Evolutionary conservation across 2,329 filamentous ascomycete species (phyloP).

Genomic region (Clonostachys rhizophaga): DNA sequence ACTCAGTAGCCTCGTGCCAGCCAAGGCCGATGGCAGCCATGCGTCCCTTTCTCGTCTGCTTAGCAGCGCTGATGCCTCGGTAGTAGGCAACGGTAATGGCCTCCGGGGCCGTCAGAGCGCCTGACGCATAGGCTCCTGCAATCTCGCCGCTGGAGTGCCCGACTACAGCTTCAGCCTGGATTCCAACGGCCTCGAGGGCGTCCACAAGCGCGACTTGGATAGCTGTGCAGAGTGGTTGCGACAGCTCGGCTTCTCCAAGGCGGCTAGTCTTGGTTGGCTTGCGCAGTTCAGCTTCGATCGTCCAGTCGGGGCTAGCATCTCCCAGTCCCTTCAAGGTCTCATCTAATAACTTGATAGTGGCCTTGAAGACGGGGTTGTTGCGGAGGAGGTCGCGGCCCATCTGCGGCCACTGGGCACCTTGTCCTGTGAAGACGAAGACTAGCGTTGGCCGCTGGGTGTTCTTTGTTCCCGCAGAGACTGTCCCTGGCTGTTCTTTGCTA

Average conservation of each 20-base stretch:
- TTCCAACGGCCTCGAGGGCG: constrained; percentile 18
- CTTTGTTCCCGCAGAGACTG: not conserved
- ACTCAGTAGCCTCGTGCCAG: constrained; percentile 15
- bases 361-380: not conserved
- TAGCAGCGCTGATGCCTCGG: constrained; percentile 19
- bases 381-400: constrained; percentile 7
- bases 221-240: constrained; percentile 34
- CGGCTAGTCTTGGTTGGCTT: constrained; percentile 4
- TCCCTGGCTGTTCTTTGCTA: not conserved
- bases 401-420: constrained; percentile 9
- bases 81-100: constrained; percentile 32
- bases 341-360: not conserved
- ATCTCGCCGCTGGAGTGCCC: constrained; percentile 40
- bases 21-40: constrained; percentile 35
- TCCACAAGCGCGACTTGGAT: constrained; percentile 36
- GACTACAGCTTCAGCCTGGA: constrained; percentile 25
- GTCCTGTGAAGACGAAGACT: constrained; percentile 10
- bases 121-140: constrained; percentile 34
- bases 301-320: constrained; percentile 4
- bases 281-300: constrained; percentile 11
- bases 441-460: not conserved
- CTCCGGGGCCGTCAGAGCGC: constrained; percentile 21
- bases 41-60: constrained; percentile 9
- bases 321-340: not conserved
- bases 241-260: constrained; percentile 21